Conservation (phyloP, 495 filamentous ascomycete genomes). For the Penicillium paradoxum region DNA sequence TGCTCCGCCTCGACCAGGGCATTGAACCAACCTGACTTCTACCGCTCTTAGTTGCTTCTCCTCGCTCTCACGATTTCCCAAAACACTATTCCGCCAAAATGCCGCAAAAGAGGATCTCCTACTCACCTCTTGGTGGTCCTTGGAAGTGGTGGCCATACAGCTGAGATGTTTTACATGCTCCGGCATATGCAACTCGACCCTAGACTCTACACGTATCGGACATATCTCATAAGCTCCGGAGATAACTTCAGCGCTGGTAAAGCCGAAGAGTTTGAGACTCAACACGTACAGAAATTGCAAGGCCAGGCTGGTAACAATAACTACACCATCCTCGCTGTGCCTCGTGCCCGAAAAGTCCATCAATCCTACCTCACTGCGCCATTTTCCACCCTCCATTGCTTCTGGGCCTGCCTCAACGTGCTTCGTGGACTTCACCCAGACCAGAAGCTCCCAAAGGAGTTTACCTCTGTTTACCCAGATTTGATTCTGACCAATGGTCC, state of each 20-base stretch:
- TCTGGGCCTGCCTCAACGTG: slow-evolving; percentile 41
- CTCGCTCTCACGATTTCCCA: slow-evolving; percentile 31
- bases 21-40: slow-evolving; percentile 3
- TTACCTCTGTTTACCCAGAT: slow-evolving; percentile 51
- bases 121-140: slow-evolving; percentile 77
- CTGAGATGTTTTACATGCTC: slow-evolving; percentile 86
- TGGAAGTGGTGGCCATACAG: slow-evolving; percentile 89
- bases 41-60: slow-evolving; percentile 20
- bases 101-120: slow-evolving; percentile 29
- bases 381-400: slow-evolving; percentile 52
- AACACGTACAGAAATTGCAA: slow-evolving; percentile 10
- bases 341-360: slow-evolving; percentile 70
- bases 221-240: slow-evolving; percentile 73
- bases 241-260: slow-evolving; percentile 69
- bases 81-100: slow-evolving; percentile 27
- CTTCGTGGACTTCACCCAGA: slow-evolving; percentile 39
- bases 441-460: slow-evolving; percentile 20
- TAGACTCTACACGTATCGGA: slow-evolving; percentile 59
- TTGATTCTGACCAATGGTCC: slow-evolving; percentile 86
- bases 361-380: slow-evolving; percentile 69
- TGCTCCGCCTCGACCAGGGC: not conserved
- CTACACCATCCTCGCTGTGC: slow-evolving; percentile 58
- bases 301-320: slow-evolving; percentile 1
- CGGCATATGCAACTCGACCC: slow-evolving; percentile 40
- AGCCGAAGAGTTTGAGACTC: slow-evolving; percentile 59